Conservation (phyloP, 257 asterid species). For the Mentha longifolia region DNA sequence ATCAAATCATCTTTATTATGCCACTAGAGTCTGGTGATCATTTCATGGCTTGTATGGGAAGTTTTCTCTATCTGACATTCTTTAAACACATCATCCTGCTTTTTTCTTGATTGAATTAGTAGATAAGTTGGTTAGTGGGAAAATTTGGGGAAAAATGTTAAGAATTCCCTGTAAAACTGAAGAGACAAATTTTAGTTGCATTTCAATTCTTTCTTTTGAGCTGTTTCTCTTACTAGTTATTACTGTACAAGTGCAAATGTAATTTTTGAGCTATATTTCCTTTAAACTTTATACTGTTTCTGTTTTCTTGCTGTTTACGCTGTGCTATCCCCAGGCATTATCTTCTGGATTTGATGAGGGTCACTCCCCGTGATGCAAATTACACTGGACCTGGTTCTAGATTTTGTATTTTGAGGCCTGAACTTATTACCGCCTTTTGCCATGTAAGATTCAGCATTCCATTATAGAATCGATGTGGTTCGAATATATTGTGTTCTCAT, state of each 20-base stretch:
- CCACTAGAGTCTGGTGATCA: not conserved
- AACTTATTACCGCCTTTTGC: conserved; percentile 76
- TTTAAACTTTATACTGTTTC: not conserved
- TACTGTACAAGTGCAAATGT: not conserved
- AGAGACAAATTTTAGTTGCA: not conserved
- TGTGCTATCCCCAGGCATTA: conserved; percentile 71
- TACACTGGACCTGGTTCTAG: conserved; percentile 75
- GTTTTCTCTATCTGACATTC: not conserved
- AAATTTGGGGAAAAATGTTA: not conserved
- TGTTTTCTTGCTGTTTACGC: conserved; percentile 23
- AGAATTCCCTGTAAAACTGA: not conserved
- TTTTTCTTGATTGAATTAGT: conserved; percentile 19
- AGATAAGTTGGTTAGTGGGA: too few species aligned
- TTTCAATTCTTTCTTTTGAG: not conserved
- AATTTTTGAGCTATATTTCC: conserved; percentile 11
- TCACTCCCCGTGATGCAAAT: conserved; percentile 98
- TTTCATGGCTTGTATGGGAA: not conserved
- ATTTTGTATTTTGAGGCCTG: conserved; percentile 93
- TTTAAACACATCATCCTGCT: conserved; percentile 8
- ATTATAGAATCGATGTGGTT: too few species aligned
- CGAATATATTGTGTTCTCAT: conserved; percentile 22
- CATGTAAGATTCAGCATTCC: conserved; percentile 52
- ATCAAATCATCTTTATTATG: conserved; percentile 4
- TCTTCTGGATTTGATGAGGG: conserved; percentile 95
- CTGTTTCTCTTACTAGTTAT: too few species aligned